A percentile compares a stretch with the other conserved stretches of the same genome.
These are phyloP conservation scores for Coffea humblotiana DNA, from an alignment of 305 asterid species.

Conservation along the genomic window DNA sequence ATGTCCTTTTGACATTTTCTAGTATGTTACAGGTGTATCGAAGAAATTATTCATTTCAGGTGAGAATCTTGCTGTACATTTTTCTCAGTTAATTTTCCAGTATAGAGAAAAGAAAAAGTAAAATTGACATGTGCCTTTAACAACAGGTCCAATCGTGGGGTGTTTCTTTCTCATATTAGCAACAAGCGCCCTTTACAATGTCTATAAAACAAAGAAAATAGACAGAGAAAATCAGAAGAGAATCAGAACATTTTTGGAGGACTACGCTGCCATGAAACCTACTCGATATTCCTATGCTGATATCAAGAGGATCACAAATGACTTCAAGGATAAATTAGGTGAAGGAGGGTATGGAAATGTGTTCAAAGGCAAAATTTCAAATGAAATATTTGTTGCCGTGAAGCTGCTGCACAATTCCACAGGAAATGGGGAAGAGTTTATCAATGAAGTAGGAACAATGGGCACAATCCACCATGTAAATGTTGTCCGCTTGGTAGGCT, in stretches of 20 bases:
- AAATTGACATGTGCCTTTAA: too few relatives aligned
- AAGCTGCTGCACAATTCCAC: constrained; percentile 36
- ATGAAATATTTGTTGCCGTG: constrained; percentile 37
- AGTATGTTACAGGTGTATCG: constrained; percentile 8
- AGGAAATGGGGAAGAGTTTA: constrained; percentile 43
- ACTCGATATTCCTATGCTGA: constrained; percentile 37
- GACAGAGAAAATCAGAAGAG: constrained; percentile 30
- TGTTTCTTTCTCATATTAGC: neutral
- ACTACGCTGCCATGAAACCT: constrained; percentile 38
- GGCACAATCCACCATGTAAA: constrained; percentile 45
- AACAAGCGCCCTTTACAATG: constrained; percentile 1
- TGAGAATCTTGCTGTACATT: too few relatives aligned
- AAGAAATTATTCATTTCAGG: neutral
- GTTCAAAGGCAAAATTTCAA: constrained; percentile 36
- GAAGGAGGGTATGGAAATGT: constrained; percentile 27
- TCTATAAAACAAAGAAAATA: constrained; percentile 12
- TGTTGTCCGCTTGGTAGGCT: constrained; percentile 43
- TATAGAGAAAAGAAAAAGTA: too few relatives aligned
- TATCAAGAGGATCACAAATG: constrained; percentile 32
- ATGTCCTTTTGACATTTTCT: too few relatives aligned
- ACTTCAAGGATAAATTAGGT: neutral
- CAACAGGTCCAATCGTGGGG: neutral
- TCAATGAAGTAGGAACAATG: constrained; percentile 39
- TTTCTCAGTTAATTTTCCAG: too few relatives aligned
- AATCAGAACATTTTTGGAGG: constrained; percentile 36